Evolutionary conservation across 257 asterid species (phyloP).

Genomic region (Nicotiana tomentosiformis): DNA sequence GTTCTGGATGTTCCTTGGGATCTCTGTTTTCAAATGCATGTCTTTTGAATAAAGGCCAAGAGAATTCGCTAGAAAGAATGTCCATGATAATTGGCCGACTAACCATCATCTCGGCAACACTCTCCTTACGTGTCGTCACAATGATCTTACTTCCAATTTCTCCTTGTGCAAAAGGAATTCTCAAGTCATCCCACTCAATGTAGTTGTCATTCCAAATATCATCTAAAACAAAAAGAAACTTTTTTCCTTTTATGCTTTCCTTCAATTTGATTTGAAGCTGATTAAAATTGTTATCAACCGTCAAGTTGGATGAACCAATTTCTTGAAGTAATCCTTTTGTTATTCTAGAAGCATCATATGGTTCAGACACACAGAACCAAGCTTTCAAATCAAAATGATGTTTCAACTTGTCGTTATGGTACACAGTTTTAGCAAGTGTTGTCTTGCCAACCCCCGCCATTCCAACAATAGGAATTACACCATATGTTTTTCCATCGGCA

Average conservation of each 20-base stretch:
- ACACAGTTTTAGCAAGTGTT: too few relatives aligned
- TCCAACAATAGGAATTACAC: conserved; percentile 12
- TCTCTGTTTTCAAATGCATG: conserved; percentile 1
- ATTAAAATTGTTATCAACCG: background rate
- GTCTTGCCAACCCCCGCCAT: too few relatives aligned
- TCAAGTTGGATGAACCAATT: background rate
- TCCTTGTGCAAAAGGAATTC: background rate
- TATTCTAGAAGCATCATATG: background rate
- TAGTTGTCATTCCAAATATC: conserved; percentile 15
- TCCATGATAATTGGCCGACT: background rate
- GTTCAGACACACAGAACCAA: too few relatives aligned
- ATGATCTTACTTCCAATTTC: conserved; percentile 14
- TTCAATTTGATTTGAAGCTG: background rate
- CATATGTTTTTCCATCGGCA: too few relatives aligned
- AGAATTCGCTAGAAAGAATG: background rate
- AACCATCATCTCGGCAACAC: conserved; percentile 1
- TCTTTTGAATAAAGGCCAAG: conserved; percentile 3
- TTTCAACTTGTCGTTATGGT: too few relatives aligned
- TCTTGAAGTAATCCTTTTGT: conserved; percentile 3
- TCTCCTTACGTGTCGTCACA: conserved; percentile 10
- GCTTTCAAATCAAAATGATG: too few relatives aligned
- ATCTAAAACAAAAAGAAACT: conserved; percentile 15
- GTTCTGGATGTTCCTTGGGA: background rate
- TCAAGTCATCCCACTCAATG: background rate
- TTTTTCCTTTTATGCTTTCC: background rate